These are phyloP conservation scores for Glycine tomentella DNA, from an alignment of 306 rosid species.

Conservation along the genomic window DNA sequence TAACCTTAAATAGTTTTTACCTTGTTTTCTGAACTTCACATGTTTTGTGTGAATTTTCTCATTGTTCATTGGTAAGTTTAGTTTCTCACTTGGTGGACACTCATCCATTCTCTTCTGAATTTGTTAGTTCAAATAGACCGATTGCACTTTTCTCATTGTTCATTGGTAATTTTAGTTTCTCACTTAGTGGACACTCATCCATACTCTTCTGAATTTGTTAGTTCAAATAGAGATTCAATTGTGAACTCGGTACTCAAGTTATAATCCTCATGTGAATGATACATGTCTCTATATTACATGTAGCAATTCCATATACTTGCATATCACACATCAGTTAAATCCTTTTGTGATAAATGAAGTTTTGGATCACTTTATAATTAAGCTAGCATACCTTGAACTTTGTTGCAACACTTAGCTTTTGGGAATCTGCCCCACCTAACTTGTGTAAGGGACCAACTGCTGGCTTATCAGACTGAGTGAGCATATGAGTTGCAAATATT, in stretches of 20 bases:
- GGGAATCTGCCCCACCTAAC: constrained; percentile 96
- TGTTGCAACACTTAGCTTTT: constrained; percentile 94
- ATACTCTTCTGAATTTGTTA: background rate
- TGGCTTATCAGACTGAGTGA: constrained; percentile 83
- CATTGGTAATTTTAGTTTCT: background rate
- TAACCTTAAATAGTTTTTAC: background rate
- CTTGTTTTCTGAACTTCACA: background rate
- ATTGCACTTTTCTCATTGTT: background rate
- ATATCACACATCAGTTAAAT: background rate
- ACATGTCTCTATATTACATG: background rate
- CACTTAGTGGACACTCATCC: background rate
- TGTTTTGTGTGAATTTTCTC: background rate
- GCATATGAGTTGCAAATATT: constrained; percentile 86
- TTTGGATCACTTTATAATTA: constrained; percentile 33
- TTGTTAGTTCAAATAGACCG: background rate
- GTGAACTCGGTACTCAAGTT: background rate
- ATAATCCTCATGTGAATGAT: background rate
- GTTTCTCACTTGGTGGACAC: background rate
- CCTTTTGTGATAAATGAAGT: constrained; percentile 15
- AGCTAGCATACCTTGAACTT: constrained; percentile 80
- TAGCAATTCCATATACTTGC: background rate
- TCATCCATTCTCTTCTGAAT: background rate
- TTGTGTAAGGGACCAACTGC: constrained; percentile 82
- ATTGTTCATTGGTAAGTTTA: background rate
- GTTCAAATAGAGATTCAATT: background rate